Evolutionary conservation across 1,284 basidiomycete species (phyloP).

Genomic region (Wolfiporia cocos): DNA sequence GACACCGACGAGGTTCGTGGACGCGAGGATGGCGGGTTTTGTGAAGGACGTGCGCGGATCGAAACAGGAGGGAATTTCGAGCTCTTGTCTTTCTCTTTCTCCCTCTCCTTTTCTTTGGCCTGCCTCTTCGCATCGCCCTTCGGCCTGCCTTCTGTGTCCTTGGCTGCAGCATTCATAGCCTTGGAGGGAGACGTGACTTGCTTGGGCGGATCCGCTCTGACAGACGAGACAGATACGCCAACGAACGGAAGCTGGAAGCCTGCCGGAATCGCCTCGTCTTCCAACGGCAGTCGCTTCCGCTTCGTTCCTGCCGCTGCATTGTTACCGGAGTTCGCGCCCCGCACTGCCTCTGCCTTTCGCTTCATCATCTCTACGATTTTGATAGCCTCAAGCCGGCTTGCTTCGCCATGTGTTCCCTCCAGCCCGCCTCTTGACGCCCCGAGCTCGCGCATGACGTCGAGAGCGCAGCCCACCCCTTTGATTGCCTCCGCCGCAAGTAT

Average conservation of each 20-base stretch:
- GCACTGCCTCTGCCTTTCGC: constrained; percentile 37
- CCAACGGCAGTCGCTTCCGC: constrained; percentile 46
- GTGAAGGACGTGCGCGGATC: constrained; percentile 21
- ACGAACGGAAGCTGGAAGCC: constrained; percentile 45
- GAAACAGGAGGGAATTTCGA: constrained; percentile 16
- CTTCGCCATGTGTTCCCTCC: constrained; percentile 16
- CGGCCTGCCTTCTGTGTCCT: constrained; percentile 10
- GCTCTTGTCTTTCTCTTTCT: constrained; percentile 11
- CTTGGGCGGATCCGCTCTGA: constrained; percentile 15
- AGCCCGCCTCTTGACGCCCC: constrained; percentile 17
- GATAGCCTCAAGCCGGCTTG: constrained; percentile 30
- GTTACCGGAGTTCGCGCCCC: constrained; percentile 14
- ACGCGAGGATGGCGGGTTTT: constrained; percentile 14
- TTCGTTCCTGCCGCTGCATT: constrained; percentile 33
- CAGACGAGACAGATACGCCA: constrained; percentile 31
- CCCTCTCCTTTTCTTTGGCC: constrained; percentile 13
- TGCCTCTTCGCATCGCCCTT: constrained; percentile 17
- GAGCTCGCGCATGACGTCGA: constrained; percentile 41
- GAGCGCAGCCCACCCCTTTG: constrained; percentile 42
- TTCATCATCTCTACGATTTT: constrained; percentile 44
- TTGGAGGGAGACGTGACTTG: constrained; percentile 8
- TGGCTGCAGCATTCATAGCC: constrained; percentile 1
- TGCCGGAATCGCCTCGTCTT: constrained; percentile 26
- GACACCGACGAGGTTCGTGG: constrained; percentile 20
- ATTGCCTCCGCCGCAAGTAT: constrained; percentile 41